Conservation (phyloP, 768 basidiomycete species). For the Leccinum subgranulosum region DNA sequence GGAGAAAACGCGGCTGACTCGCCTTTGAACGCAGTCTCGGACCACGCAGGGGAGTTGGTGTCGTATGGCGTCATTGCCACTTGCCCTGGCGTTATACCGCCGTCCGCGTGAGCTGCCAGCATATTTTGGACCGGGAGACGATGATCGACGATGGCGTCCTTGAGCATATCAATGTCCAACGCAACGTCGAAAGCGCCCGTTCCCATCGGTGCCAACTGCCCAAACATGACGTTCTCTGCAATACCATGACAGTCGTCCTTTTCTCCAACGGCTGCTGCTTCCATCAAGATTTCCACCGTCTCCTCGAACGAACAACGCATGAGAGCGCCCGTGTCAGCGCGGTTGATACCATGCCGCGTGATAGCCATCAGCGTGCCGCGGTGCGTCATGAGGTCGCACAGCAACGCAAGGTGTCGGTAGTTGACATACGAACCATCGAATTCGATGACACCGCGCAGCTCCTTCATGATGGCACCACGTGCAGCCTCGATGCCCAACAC, state of each 20-base stretch:
- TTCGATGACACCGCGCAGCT: slow-evolving; percentile 93
- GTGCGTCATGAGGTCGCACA: slow-evolving; percentile 98
- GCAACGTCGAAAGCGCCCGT: slow-evolving; percentile 96
- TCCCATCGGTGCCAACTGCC: slow-evolving; percentile 99
- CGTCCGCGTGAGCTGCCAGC: slow-evolving; percentile 75
- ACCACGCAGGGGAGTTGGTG: slow-evolving; percentile 83
- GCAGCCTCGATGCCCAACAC: slow-evolving; percentile 97
- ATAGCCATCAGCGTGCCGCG: slow-evolving; percentile 95
- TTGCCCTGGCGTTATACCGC: slow-evolving; percentile 88
- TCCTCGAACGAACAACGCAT: slow-evolving; percentile 99
- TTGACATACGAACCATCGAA: slow-evolving; percentile 99
- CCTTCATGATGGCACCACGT: slow-evolving; percentile 89
- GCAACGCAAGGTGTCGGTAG: slow-evolving; percentile 93
- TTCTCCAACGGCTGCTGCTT: slow-evolving; percentile 96
- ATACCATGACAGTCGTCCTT: slow-evolving; percentile 98
- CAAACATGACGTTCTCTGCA: slow-evolving; percentile 99
- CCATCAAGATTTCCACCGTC: slow-evolving; percentile 98
- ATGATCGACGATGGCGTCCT: slow-evolving; percentile 97
- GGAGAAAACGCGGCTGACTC: slow-evolving; percentile 95
- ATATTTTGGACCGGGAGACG: slow-evolving; percentile 83
- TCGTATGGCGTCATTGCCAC: slow-evolving; percentile 98
- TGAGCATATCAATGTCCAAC: slow-evolving; percentile 96
- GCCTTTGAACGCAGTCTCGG: slow-evolving; percentile 72
- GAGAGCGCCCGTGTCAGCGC: slow-evolving; percentile 96
- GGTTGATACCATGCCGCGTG: slow-evolving; percentile 98